Evolutionary conservation across 2,329 filamentous ascomycete genomes (phyloP), one percentile per base, ranked within the genome.

Genomic region (Emmonsia crescens): DNA sequence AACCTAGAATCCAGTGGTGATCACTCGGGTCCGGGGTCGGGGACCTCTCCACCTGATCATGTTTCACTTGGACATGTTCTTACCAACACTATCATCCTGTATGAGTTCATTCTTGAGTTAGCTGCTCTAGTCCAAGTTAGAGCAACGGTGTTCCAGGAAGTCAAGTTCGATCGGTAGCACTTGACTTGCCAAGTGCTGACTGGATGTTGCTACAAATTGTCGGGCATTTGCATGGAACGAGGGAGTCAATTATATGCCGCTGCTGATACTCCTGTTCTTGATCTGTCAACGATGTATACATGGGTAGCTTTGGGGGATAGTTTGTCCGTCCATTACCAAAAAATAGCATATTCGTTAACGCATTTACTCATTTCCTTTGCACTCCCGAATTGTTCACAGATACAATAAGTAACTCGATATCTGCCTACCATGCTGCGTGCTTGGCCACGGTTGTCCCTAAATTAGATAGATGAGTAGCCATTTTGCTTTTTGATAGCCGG

Each of bases 91-190:
- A 83, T 93, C 62, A 83, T 93, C 58, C 78, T 91, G 62, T 89
- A 94, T 72, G 88, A 89, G 42, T 94, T 94, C 71, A 75, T 93
- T 57, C 80, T 93, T 57, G 89, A 94, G 73, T 74, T 93, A 61
- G 85, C 88, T 1, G 87, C 88, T 31, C 74, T 92, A 67, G 80
- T 91, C 62, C 89, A 93, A 72, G 86, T 89, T 42, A 80, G 89
- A 60, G 88, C 87, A 29, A 86, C 85, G 14, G 73, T 92, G 56
- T 92, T 93, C 74, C 87, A 87, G 60, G 89, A 93, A 72, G 85
- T 91, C 31, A 83, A 82, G 46, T 90, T 87, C 73, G 76, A 49
- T 31, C 62, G 51, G 63, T 51, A 61, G 52, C 21, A 12, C 1
- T 21, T 52, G 5, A n/a, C 21, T 29, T 33, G 6, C 5, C 16